Evolutionary conservation across 176 grass and related monocot species (phyloP), one percentile per base, ranked within the genome.

Genomic region (Juncus inflexus): DNA sequence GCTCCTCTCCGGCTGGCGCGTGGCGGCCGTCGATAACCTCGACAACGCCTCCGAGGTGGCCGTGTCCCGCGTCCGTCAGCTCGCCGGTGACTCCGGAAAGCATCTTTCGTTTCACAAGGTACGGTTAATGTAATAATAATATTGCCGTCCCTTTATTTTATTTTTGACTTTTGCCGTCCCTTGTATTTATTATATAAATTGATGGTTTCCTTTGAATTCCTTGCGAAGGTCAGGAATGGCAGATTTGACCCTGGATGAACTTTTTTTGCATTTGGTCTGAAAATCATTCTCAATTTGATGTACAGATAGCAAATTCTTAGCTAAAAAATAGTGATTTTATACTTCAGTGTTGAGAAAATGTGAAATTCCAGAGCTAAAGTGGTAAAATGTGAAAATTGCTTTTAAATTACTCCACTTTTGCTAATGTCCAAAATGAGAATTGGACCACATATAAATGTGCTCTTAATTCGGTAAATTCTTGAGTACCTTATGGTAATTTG

Each of bases 51-150:
- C 91, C 36, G 78, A 85, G n/a, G 60, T 85, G 62, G 83, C 87
- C 11, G 60, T 96, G n/a, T 69, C 66, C 19, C 91, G 87, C 38
- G 84, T 90, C 73, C 62, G 73, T 35, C 53, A 69, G 39, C 87
- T 96, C 61, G 91, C 87, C 4, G 91, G 84, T 37, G 81, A 96
- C 1, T 28, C 42, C 14, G 78, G 70, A 10, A 63, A 37, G 11
- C 83, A 80, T 60, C 81, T 96, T 45, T 73, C 76, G 7, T 85
- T 90, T 74, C 81, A 90, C 62, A 84, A 87, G 86, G 91, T 95
- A 75, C 55, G 3, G 6, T 11, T 6, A n/a, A 3, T 45, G 11
- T 55, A 45, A 28, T 28, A 28, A 28, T 28, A 28, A 28, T 28
- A 28, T 28, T 28, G 19, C 19, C 3, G 5, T 58, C 64, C 7